Conservation (phyloP, 2,329 filamentous ascomycete species). For the Graphilbum ipis-grandicollis region DNA sequence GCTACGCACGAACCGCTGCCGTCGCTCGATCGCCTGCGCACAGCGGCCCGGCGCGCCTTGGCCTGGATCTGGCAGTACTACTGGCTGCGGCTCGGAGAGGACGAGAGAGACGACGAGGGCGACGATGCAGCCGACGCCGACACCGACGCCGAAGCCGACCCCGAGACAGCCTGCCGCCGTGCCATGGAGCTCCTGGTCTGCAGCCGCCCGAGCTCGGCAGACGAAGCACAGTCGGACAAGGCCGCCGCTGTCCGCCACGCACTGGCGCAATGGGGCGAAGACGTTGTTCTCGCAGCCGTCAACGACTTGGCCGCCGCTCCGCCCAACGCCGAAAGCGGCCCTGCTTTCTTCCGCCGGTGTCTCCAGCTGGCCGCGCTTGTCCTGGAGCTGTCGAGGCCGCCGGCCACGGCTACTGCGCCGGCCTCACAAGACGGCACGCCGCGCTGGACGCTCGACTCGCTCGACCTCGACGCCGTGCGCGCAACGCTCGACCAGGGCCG, state of each 20-base stretch:
- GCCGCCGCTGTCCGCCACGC: neutral
- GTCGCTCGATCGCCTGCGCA: slow-evolving; percentile 52
- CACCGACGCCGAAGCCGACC: slow-evolving; percentile 1
- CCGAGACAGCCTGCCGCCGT: no score
- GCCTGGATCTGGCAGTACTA: slow-evolving; percentile 83
- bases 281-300: slow-evolving; percentile 2
- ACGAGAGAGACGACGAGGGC: no score
- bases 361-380: slow-evolving; percentile 12
- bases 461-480: slow-evolving; percentile 5
- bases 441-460: slow-evolving; percentile 2
- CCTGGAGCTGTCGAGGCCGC: slow-evolving; percentile 1
- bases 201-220: no score
- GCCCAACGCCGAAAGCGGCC: neutral
- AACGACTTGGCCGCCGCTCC: neutral
- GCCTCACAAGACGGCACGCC: neutral
- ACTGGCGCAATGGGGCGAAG: neutral
- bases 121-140: slow-evolving; percentile 4
- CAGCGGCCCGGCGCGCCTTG: slow-evolving; percentile 51
- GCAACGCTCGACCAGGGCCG: slow-evolving; percentile 3
- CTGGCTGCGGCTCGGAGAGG: slow-evolving; percentile 39
- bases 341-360: no score
- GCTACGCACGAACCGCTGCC: slow-evolving; percentile 81
- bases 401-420: no score
- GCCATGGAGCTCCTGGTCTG: no score
- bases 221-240: no score